These are phyloP conservation scores for Xylaria sp. DNA, from an alignment of 2,329 filamentous ascomycete genomes.

Conservation along the genomic window DNA sequence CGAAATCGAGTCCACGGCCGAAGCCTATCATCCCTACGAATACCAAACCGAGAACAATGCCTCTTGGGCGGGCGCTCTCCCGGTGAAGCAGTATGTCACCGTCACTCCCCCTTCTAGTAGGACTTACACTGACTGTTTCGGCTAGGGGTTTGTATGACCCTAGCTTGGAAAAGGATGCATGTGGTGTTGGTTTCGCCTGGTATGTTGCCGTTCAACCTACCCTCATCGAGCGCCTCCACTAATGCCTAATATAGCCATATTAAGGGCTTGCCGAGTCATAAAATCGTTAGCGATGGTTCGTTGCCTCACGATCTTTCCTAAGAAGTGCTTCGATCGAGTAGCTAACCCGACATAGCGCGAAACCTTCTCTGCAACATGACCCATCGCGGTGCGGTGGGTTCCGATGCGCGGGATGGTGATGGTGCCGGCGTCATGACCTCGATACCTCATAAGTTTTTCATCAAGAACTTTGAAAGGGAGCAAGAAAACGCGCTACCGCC, in stretches of 20 bases:
- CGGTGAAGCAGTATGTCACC: conserved; percentile 82
- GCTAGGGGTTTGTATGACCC: conserved; percentile 89
- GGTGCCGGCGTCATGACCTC: conserved; percentile 99
- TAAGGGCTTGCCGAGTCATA: conserved; percentile 96
- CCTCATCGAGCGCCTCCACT: conserved; percentile 29
- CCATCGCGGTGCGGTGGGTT: conserved; percentile 97
- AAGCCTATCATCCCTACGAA: conserved; percentile 76
- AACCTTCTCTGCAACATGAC: conserved; percentile 99
- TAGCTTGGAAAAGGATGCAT: conserved; percentile 96
- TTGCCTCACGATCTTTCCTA: conserved; percentile 34
- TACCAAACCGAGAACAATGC: conserved; percentile 86
- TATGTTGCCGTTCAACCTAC: conserved; percentile 52
- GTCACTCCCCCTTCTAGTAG: neutral
- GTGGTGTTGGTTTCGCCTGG: conserved; percentile 99
- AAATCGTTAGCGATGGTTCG: conserved; percentile 97
- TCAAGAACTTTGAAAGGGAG: conserved; percentile 97
- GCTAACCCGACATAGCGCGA: conserved; percentile 68
- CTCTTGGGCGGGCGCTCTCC: conserved; percentile 94
- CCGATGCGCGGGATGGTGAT: conserved; percentile 96
- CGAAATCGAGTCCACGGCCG: conserved; percentile 68
- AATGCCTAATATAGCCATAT: conserved; percentile 74
- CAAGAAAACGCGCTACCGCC: conserved; percentile 87
- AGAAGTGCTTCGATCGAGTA: neutral
- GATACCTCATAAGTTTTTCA: conserved; percentile 97
- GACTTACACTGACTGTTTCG: conserved; percentile 33